A percentile compares a stretch with the other conserved stretches of the same genome.
Evolutionary conservation across 495 filamentous ascomycete genomes (phyloP).

Genomic region (Annulohypoxylon moriforme): DNA sequence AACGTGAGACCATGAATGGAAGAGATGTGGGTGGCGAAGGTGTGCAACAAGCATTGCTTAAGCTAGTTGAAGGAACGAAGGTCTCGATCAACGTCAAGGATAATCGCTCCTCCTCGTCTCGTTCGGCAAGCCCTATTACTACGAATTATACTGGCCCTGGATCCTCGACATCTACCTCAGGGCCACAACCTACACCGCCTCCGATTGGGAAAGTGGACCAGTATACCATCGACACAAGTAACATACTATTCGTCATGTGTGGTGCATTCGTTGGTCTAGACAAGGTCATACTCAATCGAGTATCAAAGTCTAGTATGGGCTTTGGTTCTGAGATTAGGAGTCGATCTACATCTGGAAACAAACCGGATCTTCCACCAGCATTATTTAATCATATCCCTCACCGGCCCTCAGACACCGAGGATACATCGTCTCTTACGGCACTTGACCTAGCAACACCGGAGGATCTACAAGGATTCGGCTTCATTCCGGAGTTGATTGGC

Average conservation of each 20-base stretch:
- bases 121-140: conserved; percentile 57
- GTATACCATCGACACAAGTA: conserved; percentile 91
- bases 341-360: conserved; percentile 47
- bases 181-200: conserved; percentile 48
- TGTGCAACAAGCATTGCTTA: conserved; percentile 94
- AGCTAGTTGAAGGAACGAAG: conserved; percentile 96
- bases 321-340: conserved; percentile 86
- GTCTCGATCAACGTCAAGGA: conserved; percentile 88
- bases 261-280: conserved; percentile 95
- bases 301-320: conserved; percentile 88
- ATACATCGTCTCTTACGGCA: conserved; percentile 68
- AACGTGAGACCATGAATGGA: conserved; percentile 63
- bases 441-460: conserved; percentile 82
- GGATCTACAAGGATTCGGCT: conserved; percentile 90
- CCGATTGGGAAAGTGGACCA: conserved; percentile 77
- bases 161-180: conserved; percentile 48
- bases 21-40: conserved; percentile 91
- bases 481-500: conserved; percentile 94
- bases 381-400: conserved; percentile 59
- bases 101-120: conserved; percentile 65
- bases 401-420: conserved; percentile 24
- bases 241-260: conserved; percentile 96
- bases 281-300: conserved; percentile 85
- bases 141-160: conserved; percentile 51
- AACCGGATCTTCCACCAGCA: conserved; percentile 55